Conservation (phyloP, 2,329 filamentous ascomycete genomes). For the Phialophora macrospora region DNA sequence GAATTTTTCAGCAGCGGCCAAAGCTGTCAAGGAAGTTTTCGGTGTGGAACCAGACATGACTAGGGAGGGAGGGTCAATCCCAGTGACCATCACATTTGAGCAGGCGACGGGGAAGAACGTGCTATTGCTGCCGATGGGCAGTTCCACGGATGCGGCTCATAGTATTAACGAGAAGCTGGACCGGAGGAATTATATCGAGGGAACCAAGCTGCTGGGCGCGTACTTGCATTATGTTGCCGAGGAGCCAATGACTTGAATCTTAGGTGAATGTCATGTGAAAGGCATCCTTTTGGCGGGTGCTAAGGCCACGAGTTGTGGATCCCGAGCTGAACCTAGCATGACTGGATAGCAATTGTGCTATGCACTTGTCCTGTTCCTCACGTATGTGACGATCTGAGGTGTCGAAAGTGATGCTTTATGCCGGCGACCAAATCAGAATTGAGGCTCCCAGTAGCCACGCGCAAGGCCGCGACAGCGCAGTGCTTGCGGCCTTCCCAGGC, state of each 20-base stretch:
- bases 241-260: slow-evolving; percentile 65
- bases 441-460: no score
- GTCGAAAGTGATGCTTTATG: no score
- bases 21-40: slow-evolving; percentile 96
- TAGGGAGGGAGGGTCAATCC: slow-evolving; percentile 94
- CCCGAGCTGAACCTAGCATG: no score
- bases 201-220: slow-evolving; percentile 90
- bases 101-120: slow-evolving; percentile 98
- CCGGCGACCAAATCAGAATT: no score
- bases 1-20: slow-evolving; percentile 94
- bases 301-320: no score
- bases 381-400: no score
- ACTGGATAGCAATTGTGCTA: no score
- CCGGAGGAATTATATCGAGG: slow-evolving; percentile 96
- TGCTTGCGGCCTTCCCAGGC: no score
- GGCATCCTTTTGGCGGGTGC: not conserved
- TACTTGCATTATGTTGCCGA: slow-evolving; percentile 96
- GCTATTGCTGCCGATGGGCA: slow-evolving; percentile 92
- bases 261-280: not conserved
- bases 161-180: slow-evolving; percentile 99
- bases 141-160: slow-evolving; percentile 93
- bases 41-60: slow-evolving; percentile 93
- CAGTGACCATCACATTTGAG: slow-evolving; percentile 95
- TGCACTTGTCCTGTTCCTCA: no score
- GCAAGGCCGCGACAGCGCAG: no score